These are phyloP conservation scores for Phialophora verrucosa DNA, from an alignment of 2,329 filamentous ascomycete genomes.

Conservation along the genomic window DNA sequence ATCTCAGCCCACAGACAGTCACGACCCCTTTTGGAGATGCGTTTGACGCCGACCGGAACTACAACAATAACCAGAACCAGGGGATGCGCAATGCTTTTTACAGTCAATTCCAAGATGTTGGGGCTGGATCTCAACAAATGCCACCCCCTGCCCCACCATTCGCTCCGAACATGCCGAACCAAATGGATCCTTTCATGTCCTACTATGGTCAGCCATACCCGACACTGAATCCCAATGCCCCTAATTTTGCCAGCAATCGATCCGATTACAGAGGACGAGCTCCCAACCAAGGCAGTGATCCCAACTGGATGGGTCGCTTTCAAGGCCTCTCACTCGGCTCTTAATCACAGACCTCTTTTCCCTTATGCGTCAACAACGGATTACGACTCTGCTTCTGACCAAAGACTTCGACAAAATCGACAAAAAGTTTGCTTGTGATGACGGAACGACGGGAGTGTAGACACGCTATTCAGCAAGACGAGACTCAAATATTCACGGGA, in stretches of 20 bases:
- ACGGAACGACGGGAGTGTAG: constrained; percentile 19
- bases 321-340: constrained; percentile 75
- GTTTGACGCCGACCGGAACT: constrained; percentile 34
- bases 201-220: constrained; percentile 42
- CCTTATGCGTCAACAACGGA: constrained; percentile 13
- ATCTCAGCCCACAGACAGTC: constrained; percentile 27
- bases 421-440: constrained; percentile 19
- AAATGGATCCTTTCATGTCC: constrained; percentile 40
- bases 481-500: constrained; percentile 17
- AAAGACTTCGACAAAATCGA: constrained; percentile 18
- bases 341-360: constrained; percentile 38
- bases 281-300: constrained; percentile 44
- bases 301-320: constrained; percentile 40
- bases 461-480: constrained; percentile 23
- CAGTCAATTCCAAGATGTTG: constrained; percentile 32
- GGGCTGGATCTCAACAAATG: constrained; percentile 39
- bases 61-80: constrained; percentile 29
- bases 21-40: constrained; percentile 36
- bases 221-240: constrained; percentile 32
- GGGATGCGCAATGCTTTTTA: constrained; percentile 31
- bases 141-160: constrained; percentile 44
- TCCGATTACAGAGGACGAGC: constrained; percentile 35
- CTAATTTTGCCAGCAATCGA: constrained; percentile 38
- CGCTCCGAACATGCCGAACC: constrained; percentile 37
- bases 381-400: constrained; percentile 9